Base-by-base conservation (phyloP, 2,329 filamentous ascomycete species). In the Fusarium armeniacum region DNA sequence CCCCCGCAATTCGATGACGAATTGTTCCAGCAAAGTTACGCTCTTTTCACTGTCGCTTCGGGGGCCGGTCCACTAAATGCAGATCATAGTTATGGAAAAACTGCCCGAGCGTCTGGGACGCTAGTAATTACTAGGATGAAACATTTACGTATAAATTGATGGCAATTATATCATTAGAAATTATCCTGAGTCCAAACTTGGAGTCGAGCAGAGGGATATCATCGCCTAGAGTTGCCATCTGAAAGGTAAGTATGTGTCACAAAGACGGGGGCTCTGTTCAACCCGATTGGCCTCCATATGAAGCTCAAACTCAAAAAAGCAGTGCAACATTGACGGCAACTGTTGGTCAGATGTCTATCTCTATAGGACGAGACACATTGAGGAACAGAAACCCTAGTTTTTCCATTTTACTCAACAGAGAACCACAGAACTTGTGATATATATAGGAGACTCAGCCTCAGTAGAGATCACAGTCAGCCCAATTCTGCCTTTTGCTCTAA, bases 401-500 rank as follows among this genome's bases (percentile, higher is more conserved):
- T 55, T 46, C 41, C 58, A 51, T 26, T 60, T 35, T 7, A 26
- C 24, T 7, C 35, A 16, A 18, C 10, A 28, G 15, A 28, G 20
- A 24, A 41, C 20, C 4, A 24, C 2, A 41, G 20, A 15, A 13
- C 38, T 41, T 6, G 12, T 41, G 20, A 8, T 20, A 20, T 40
- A 15, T 8, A 18, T 8, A 10, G 5, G 8, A 50, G 18, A 26
- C 2, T 2, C 11, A 15, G 22, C 22, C 46, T 10, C 24, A 44
- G 32, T 7, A 18, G 5, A 35, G 53, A 43, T 32, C 22, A 13
- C 2, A 45, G 35, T 52, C 22, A 22, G 36, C 30, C 26, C n/a
- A 41, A 49, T 50, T 62, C 57, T 62, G 50, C 40, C 40, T 57
- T 43, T 22, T 8, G 35, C 41, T 60, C 47, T 18, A 8, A 44